Base-by-base conservation (phyloP, 2,329 filamentous ascomycete genomes). In the Teratosphaeria viscida region DNA sequence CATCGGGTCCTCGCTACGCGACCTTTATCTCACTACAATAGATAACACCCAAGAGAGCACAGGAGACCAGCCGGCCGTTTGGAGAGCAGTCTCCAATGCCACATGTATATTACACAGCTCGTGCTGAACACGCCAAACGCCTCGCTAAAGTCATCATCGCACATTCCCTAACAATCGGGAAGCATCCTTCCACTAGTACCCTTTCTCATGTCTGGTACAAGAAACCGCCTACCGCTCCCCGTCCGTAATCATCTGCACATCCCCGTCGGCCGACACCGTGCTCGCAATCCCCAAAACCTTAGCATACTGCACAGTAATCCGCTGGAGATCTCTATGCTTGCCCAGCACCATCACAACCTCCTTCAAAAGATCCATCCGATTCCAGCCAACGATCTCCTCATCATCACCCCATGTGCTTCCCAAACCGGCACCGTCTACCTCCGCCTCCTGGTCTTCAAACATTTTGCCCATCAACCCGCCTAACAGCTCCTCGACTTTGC, bases 241-340 rank as follows among this genome's bases (percentile, higher is more conserved):
- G 2, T 49, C 43, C 43, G 43, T 49, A 10, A 49, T 49, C 43
- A 49, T 49, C 43, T 49, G 43, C n/a, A 49, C 43, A 49, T 49
- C 43, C 1, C 19, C 43, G n/a, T 49, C 43, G 3, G 19, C 16
- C 16, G 43, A n/a, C 19, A n/a, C 43, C n/a, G 43, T 12, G 23
- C 16, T 23, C 16, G 43, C 43, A 49, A 49, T 49, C 16, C 43
- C 53, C 53, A 55, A 14, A n/a, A 91, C 78, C 63, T 89, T 85
- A 12, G 92, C 92, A 73, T 97, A 97, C 63, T 95, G 92, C 29
- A 96, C 89, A n/a, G 90, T 96, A 52, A 96, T 82, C 29, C 94
- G 83, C 74, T 99, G 94, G 34, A 99, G 79, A 71, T 97, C 95
- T 59, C 94, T 86, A 75, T 94, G 92, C 85, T 97, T 97, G 94